Percentiles rank a stretch among this genome's conserved stretches.
phyloP scores from a whole-genome alignment of 345 rosid genomes.

The Xanthoceras sorbifolium region DNA sequence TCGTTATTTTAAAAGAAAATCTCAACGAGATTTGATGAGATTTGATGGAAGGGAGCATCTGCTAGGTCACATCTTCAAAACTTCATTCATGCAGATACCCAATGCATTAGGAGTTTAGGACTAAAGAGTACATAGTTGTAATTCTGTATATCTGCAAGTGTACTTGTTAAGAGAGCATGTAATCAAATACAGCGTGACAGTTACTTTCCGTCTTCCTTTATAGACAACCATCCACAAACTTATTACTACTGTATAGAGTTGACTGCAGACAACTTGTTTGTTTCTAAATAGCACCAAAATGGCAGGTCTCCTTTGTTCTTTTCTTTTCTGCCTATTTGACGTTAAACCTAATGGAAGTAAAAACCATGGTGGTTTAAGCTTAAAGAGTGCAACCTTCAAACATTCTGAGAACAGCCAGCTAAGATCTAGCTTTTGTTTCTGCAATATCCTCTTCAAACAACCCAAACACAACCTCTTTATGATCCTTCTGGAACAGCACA shows the following conservation, averaged over 20 bases:
- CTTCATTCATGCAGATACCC: too few species aligned
- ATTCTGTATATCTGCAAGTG: background rate
- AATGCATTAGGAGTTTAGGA: too few species aligned
- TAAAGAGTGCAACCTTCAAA: background rate
- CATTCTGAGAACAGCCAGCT: background rate
- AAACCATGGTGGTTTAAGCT: background rate
- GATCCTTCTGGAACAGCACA: background rate
- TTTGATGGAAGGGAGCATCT: background rate
- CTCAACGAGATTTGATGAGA: background rate
- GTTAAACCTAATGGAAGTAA: too few species aligned
- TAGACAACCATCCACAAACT: too few species aligned
- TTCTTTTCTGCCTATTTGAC: too few species aligned
- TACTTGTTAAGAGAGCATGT: background rate
- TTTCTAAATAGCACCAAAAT: background rate
- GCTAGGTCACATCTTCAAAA: background rate
- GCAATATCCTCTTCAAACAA: background rate
- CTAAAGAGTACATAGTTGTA: background rate
- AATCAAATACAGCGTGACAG: too few species aligned
- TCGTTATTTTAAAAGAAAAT: background rate
- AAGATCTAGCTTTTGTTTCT: background rate
- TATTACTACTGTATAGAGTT: too few species aligned
- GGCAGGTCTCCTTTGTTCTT: background rate
- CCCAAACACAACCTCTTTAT: background rate
- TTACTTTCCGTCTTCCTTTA: too few species aligned
- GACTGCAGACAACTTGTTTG: too few species aligned